Base-by-base conservation (phyloP, 768 basidiomycete species). In the Russula olivacea region DNA sequence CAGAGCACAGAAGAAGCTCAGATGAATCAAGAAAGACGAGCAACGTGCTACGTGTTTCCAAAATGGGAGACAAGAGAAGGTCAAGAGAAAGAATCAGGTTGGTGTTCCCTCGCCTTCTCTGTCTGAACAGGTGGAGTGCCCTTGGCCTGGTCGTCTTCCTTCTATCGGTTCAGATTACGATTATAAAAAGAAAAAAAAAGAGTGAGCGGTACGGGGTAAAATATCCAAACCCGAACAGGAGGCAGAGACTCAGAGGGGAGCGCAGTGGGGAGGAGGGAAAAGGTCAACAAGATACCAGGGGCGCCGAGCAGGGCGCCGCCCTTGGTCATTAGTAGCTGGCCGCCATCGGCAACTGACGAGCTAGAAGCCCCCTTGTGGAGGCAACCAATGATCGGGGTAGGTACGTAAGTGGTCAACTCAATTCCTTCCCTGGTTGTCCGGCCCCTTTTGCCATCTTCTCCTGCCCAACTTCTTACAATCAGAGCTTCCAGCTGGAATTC, bases 381-480 rank as follows among this genome's bases (percentile, higher is more conserved):
- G 55, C 8, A 53, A 45, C 25, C 5, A 36, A 15, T 17, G 12
- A 40, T 58, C 63, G 58, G 57, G 40, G n/a, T n/a, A n/a, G n/a
- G n/a, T 60, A 64, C 63, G 58, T 64, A 64, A 60, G 60, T 32
- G 40, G 63, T 28, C 28, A 64, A 30, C 12, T 11, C 12, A 4
- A 28, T 55, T 7, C 63, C 48, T 32, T 34, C 28, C 30, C 30
- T 17, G 58, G 51, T 43, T 38, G 43, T 47, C 58, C 43, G 61
- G 56, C 3, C 9, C 25, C 50, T 30, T 32, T 43, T 36, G n/a
- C 12, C 34, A 17, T 32, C 61, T 52, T 61, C 61, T 50, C 48
- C 38, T 34, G 28, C 28, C 28, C 28, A 28, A 28, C 28, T 28
- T 28, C 15, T 28, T 40, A n/a, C 19, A 52, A 49, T 47, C 25